Base-by-base conservation (phyloP, 495 filamentous ascomycete genomes). In the Sporormia fimetaria region DNA sequence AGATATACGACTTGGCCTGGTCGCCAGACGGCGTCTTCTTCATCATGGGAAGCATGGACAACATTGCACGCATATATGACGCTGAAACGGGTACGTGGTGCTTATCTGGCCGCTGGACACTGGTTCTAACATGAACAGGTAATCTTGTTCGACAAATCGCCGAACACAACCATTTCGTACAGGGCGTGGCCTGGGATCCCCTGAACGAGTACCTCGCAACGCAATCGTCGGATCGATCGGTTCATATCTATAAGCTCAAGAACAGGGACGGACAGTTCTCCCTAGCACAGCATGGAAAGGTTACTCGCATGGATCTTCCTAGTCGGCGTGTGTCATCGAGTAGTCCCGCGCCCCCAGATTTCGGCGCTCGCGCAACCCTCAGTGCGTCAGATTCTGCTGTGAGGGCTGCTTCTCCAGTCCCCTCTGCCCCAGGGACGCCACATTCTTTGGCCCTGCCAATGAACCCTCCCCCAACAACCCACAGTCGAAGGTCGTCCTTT, bases 21-120 rank as follows among this genome's bases (percentile, higher is more conserved):
- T 94, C 90, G 16, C 90, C 90, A 7, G 90, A 99, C 65, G 88
- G 83, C 16, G 70, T 82, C 21, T 94, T 87, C 64, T 93, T 96
- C 65, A 94, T 99, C 47, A 94, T 87, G 14, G 90, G 90, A 4
- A 96, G 92, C 61, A 96, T 95, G 87, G 90, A 99, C 63, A 99
- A 99, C 60, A 76, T 96, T 56, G 87, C 92, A 33, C 70, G 90
- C 29, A 95, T 99, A 45, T 96, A 94, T 68, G 93, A 94, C 62
- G 86, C 88, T 35, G 78, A 83, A 42, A 93, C 80, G 45, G 90
- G 90, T 93, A 63, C 26, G 74, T 32, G 27, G 18, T 40, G 29
- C 40, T 12, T 10, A 21, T 9, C 14, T 3, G 39, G 23, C 29
- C 12, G 40, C 25, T 14, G 14, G 27, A 16, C 27, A 43, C 24